Evolutionary conservation across 768 basidiomycete genomes (phyloP), one percentile per base, ranked within the genome.

Genomic region (Coprinopsis strossmayeri): DNA sequence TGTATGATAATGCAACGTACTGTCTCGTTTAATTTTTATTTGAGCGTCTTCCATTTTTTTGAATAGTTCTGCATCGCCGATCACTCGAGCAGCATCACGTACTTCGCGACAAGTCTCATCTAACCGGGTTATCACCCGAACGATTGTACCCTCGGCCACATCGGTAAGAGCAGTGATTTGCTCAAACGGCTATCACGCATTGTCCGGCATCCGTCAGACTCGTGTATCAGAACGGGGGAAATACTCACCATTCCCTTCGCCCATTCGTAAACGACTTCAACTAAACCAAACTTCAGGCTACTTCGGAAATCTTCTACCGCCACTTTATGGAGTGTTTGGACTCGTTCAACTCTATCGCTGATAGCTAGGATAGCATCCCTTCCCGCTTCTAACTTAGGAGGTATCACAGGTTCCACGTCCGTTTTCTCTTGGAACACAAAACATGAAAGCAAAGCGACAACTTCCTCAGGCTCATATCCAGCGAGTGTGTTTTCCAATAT

Each of bases 341-440:
- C 77, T 10, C 79, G 67, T 38, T 80, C 82, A 7, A 99, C 80
- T 20, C 83, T 73, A 35, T 93, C 87, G 20, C 79, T 84, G 50
- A 97, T 88, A 3, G 72, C 74, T 45, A 83, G 58, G 48, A 99
- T 91, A 11, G 81, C 78, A 15, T 84, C 84, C 38, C 88, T 73
- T 12, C 95, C 96, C 57, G 80, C 75, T 63, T 87, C 77, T 15
- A 99, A 72, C 60, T 84, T 86, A 10, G 81, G 76, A 10, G 91
- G 83, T 45, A 99, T 74, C 2, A 75, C 64, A 18, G 96, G 94
- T 56, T 94, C 91, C 5, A 82, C 73, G 5, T 96, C 92, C 12
- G 93, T 92, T 69, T 96, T 98, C 63, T 99, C 96, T 64, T 98
- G 96, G 66, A 99, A 99, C 34, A 99, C 87, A 61, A 99, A 98